Evolutionary conservation across 345 rosid species (phyloP), one percentile per base, ranked within the genome.

Genomic region (Populus deltoides): DNA sequence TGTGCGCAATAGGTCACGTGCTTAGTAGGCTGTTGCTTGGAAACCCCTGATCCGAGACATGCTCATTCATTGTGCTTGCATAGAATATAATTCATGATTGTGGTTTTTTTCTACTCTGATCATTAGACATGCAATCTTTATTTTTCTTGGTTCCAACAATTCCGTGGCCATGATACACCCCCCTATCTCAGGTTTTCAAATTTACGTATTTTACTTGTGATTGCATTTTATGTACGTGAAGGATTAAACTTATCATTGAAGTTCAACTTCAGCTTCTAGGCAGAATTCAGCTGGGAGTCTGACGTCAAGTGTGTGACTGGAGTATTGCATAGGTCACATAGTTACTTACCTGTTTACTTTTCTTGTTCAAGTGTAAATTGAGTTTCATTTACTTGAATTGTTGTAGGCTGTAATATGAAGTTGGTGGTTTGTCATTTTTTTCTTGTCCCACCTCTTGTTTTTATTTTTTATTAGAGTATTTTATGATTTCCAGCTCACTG

Each of bases 11-110:
- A 83, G 94, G 87, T 90, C 94, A 88, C 88, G 45, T 85, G 83
- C 85, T 81, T 86, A 73, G 90, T 90, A 91, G 90, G 90, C 94
- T 86, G 83, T 73, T 83, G 85, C 86, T 70, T 66, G 69, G 85
- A 80, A 82, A 82, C 73, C 77, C 88, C 82, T 84, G 82, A 80
- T 36, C 80, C 74, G 67, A 65, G 71, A 81, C 72, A 71, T 86
- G 82, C 84, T 82, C 86, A 85, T 85, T 88, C 85, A 61, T 87
- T 84, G 82, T 86, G 89, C 80, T 86, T 73, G 81, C 90, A 77
- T 84, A 75, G 3, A 85, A 86, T 87, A 84, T 86, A 85, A 77
- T 79, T 81, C 65, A 79, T 80, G 81, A 77, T 82, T 83, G 78
- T 82, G 79, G 76, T 75, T 86, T 81, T 81, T 67, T 29, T 57